Evolutionary conservation across 805 yeast genomes (phyloP).

Genomic region (Teunomyces pallodes): DNA sequence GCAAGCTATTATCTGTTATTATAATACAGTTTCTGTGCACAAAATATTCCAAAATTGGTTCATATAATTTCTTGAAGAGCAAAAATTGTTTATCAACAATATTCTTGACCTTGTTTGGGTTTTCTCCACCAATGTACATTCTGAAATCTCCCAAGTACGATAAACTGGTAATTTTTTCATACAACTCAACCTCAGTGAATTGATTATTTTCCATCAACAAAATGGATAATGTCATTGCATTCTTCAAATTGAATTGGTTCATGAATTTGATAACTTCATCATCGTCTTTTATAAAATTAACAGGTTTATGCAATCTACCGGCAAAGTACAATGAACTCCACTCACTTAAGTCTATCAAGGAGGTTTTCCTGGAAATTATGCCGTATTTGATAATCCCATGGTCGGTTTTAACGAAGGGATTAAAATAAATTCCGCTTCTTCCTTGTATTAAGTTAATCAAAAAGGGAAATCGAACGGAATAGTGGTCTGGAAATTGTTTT

Average conservation of each 20-base stretch:
- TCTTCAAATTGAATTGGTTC: conserved; percentile 73
- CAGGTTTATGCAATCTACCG: conserved; percentile 94
- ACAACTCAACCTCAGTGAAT: conserved; percentile 65
- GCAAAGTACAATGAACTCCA: conserved; percentile 89
- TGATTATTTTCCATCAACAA: conserved; percentile 39
- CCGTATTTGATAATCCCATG: conserved; percentile 73
- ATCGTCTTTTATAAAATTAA: conserved; percentile 60
- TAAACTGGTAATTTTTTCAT: conserved; percentile 70
- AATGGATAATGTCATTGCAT: conserved; percentile 71
- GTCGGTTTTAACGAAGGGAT: conserved; percentile 75
- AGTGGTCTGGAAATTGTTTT: conserved; percentile 67
- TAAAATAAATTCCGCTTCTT: conserved; percentile 86
- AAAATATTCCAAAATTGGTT: conserved; percentile 48
- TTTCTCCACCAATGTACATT: conserved; percentile 82
- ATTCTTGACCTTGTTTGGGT: conserved; percentile 82
- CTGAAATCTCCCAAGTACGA: conserved; percentile 92
- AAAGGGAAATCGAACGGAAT: conserved; percentile 46
- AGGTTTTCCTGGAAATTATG: conserved; percentile 60
- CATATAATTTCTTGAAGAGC: conserved; percentile 68
- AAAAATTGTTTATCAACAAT: conserved; percentile 76
- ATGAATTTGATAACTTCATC: conserved; percentile 60
- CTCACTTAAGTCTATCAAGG: conserved; percentile 67
- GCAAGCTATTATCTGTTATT: conserved; percentile 10
- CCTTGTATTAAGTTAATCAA: conserved; percentile 42
- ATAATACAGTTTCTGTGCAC: conserved; percentile 17